Evolutionary conservation across 495 filamentous ascomycete species (phyloP).

Genomic region (Thermochaetoides thermophila): DNA sequence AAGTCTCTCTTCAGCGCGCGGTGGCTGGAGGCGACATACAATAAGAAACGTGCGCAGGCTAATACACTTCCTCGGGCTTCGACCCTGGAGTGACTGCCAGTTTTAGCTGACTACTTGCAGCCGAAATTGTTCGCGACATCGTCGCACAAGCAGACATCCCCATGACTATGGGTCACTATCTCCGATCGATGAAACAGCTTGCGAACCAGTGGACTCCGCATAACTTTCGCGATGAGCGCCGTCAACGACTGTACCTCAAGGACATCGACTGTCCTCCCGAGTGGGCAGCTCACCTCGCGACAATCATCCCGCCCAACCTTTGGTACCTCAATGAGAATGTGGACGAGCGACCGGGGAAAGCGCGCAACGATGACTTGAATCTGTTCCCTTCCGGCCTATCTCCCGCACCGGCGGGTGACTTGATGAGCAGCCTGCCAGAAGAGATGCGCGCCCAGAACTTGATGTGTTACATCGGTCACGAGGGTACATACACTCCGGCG

Average conservation of each 20-base stretch:
- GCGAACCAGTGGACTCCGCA: slow-evolving; percentile 54
- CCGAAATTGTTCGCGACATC: slow-evolving; percentile 61
- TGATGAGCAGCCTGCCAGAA: slow-evolving; percentile 83
- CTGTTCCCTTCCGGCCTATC: slow-evolving; percentile 31
- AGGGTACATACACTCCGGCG: slow-evolving; percentile 91
- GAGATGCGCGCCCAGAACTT: slow-evolving; percentile 85
- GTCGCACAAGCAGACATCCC: slow-evolving; percentile 49
- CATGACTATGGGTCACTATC: slow-evolving; percentile 76
- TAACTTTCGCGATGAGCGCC: slow-evolving; percentile 52
- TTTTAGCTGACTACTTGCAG: slow-evolving; percentile 15
- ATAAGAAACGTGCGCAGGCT: slow-evolving; percentile 49
- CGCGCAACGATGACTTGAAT: slow-evolving; percentile 27
- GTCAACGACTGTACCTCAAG: slow-evolving; percentile 83
- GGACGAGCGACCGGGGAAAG: slow-evolving; percentile 28
- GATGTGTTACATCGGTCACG: slow-evolving; percentile 97
- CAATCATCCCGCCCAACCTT: slow-evolving; percentile 57
- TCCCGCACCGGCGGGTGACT: slow-evolving; percentile 49
- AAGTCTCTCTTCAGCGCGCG: slow-evolving; percentile 55
- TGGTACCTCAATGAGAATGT: slow-evolving; percentile 80
- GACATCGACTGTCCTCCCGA: slow-evolving; percentile 83
- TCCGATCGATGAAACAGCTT: slow-evolving; percentile 65
- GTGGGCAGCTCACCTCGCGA: slow-evolving; percentile 66
- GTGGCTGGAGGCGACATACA: slow-evolving; percentile 63
- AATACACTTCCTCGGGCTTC: not conserved
- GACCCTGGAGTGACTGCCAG: not conserved